Percentiles rank a stretch among this genome's conserved stretches.
These are phyloP conservation scores for Fusarium tuaranense DNA, from an alignment of 2,329 filamentous ascomycete species.

Conservation along the genomic window DNA sequence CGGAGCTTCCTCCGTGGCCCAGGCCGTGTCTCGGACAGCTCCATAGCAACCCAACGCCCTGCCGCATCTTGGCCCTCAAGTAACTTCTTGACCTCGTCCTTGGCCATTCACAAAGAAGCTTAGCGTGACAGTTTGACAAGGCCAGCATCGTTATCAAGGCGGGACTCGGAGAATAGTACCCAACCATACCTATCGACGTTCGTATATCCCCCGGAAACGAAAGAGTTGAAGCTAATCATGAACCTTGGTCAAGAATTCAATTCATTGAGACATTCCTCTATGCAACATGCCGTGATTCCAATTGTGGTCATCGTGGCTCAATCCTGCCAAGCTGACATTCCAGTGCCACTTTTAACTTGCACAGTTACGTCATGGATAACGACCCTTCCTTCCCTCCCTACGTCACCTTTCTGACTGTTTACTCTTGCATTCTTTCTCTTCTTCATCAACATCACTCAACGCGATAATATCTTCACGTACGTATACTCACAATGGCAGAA, in stretches of 20 bases:
- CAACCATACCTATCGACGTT: background rate
- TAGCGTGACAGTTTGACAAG: background rate
- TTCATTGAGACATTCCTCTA: background rate
- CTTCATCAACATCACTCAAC: background rate
- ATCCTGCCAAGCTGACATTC: background rate
- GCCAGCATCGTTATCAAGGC: background rate
- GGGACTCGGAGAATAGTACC: background rate
- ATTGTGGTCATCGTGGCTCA: background rate
- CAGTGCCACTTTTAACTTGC: background rate
- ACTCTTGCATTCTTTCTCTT: background rate
- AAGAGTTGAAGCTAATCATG: background rate
- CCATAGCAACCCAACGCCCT: background rate
- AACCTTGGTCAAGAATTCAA: background rate
- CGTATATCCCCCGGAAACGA: background rate
- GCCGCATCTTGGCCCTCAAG: background rate
- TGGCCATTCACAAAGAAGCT: background rate
- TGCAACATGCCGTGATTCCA: background rate
- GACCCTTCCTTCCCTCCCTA: background rate
- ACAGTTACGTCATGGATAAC: constrained; percentile 4
- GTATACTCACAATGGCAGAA: constrained; percentile 31
- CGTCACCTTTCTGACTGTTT: background rate
- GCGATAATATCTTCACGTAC: background rate
- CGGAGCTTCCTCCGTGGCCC: background rate
- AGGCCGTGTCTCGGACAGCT: background rate
- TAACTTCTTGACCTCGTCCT: background rate